Base-by-base conservation (phyloP, 2,329 filamentous ascomycete species). In the Rhytidhysteron rufulum region DNA sequence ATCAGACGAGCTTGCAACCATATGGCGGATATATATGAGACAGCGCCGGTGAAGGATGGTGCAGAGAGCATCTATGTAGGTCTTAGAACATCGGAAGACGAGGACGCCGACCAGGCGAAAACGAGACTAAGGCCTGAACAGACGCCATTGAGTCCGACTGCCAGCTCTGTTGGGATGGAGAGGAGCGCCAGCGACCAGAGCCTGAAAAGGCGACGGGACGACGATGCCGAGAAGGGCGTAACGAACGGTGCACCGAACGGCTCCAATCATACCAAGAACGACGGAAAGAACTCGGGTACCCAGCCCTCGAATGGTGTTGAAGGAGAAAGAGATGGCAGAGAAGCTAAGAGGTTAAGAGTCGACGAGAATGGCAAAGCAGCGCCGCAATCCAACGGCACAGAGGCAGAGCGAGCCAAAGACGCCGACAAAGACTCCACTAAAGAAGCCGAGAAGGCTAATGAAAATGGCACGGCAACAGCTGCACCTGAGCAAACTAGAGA, bases 1-100 rank as follows among this genome's bases (percentile, higher is more conserved):
- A 86, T 94, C 47, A 69, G 77, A 31, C 77, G 77, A 52, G 88
- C 88, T 4, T 86, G 90, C 52, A 82, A 85, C 40, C 75, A 87
- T 39, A 85, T 96, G 73, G 79, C 81, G 25, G 80, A 67, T 32
- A 62, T 71, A 17, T 75, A 74, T 54, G 71, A 74, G 47, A 55
- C 61, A 15, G 53, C 58, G 5, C 60, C 68, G 24, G 51, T 53
- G 34, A 65, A 62, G 41, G 62, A 66, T 11, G 67, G 65, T 6
- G 55, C 48, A 10, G 69, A 72, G 1, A 69, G 63, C 34, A 71
- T 73, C 45, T 74, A 74, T 51, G 68, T 65, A 43, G 69, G 68
- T 46, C 62, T 74, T 18, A 54, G 63, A 24, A 62, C 62, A 18
- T 65, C 66, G 1, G 63, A 63, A 30, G 60, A 64, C 34, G 63